Evolutionary conservation across 208 protist species (phyloP), one percentile per base, ranked within the genome.

Genomic region (Trypanosoma lewisi): DNA sequence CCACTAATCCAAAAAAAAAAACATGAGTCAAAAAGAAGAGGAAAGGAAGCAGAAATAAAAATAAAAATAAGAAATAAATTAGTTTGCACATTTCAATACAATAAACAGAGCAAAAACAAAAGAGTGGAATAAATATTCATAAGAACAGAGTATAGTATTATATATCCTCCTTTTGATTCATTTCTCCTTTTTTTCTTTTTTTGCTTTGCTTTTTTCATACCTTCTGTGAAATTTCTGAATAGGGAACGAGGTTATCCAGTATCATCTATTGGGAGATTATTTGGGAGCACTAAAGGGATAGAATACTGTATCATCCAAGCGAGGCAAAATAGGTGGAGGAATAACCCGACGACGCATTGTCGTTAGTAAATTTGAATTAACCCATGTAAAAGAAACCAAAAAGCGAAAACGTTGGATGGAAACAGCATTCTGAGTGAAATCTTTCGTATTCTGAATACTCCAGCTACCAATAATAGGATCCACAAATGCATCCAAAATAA

Each of bases 401-500:
- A 91, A 89, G 23, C 16, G 39, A 47, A 94, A 50, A 19, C 48
- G 41, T 52, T 87, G 71, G 4, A 33, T 45, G 11, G 81, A 77
- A 33, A 63, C 72, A 2, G 78, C 87, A 19, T 30, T 44, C 19
- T 9, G 34, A 36, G 64, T 49, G 27, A 89, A 83, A 56, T 85
- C 57, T 0, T 69, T 85, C 28, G 36, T 74, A 47, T 93, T 89
- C 17, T 34, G 61, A 34, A 94, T 83, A 34, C 53, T 72, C 68
- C 82, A 79, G 11, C 63, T 70, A 14, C 80, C 77, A 17, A 65
- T 50, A 57, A 89, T 81, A 6, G 75, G 77, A 6, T 74, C 66
- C 6, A 67, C 84, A 76, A 89, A 91, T 8, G 80, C 85, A 16
- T 66, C 84, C 2, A 87, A 73, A 68, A 94, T 82, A 36, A 91